Evolutionary conservation across 305 asterid species (phyloP).

Genomic region (Fraxinus sp.): DNA sequence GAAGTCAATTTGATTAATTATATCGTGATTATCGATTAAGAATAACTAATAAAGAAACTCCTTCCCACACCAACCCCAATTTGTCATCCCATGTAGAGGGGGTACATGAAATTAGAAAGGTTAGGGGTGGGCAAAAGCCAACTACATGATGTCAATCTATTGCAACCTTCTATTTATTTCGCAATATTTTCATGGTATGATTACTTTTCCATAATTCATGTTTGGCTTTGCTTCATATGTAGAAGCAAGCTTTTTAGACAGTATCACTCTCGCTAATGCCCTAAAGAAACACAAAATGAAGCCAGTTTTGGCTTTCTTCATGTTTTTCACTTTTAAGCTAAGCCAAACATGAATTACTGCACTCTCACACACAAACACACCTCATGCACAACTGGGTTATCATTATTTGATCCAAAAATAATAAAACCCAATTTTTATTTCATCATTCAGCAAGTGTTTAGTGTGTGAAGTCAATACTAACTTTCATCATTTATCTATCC

Average conservation of each 20-base stretch:
- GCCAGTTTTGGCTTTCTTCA: neutral
- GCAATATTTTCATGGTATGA: neutral
- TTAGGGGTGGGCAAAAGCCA: neutral
- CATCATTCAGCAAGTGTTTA: neutral
- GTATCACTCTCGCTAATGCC: neutral
- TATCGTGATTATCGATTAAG: neutral
- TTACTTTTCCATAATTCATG: neutral
- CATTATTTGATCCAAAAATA: neutral
- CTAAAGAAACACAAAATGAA: neutral
- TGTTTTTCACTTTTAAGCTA: neutral
- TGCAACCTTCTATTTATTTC: neutral
- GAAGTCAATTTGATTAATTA: neutral
- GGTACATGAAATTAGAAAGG: neutral
- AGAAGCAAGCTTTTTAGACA: neutral
- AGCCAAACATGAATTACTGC: neutral
- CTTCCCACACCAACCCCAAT: neutral
- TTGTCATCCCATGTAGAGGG: neutral
- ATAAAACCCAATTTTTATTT: neutral
- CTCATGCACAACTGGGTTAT: neutral
- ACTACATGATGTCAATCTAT: neutral
- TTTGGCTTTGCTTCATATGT: neutral
- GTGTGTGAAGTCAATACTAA: neutral
- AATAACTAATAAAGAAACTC: too few relatives aligned
- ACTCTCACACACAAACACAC: neutral
- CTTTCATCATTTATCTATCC: slow-evolving; percentile 29